Conservation (phyloP, 768 basidiomycete species). For the Serendipita indica region DNA sequence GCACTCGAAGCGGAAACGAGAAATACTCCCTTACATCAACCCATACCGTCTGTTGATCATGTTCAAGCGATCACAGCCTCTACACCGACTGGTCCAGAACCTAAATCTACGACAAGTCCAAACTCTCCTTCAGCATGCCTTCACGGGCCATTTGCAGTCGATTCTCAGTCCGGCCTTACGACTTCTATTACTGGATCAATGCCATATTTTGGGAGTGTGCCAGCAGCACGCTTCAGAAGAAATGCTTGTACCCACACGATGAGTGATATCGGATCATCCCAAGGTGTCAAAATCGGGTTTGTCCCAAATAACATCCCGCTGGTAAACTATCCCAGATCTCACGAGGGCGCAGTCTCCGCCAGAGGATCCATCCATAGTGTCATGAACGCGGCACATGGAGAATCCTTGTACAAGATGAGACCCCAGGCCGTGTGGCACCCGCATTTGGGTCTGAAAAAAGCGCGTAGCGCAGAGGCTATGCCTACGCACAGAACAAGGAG, state of each 20-base stretch:
- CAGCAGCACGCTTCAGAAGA: neutral
- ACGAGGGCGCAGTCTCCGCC: neutral
- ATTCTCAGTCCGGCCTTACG: no score
- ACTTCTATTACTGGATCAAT: no score
- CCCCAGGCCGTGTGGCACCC: neutral
- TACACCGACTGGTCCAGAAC: no score
- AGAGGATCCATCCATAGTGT: slow-evolving; percentile 1
- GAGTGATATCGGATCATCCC: neutral
- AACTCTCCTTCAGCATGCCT: no score
- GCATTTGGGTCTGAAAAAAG: neutral
- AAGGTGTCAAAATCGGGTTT: neutral
- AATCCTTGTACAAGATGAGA: neutral
- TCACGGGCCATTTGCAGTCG: no score
- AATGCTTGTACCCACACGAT: neutral
- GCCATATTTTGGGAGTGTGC: neutral
- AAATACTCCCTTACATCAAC: neutral
- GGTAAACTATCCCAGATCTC: neutral
- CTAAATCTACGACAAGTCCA: no score
- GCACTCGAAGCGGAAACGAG: neutral
- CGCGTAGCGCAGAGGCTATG: neutral
- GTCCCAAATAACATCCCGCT: neutral
- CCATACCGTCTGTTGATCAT: neutral
- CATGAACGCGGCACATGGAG: neutral
- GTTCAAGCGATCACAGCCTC: neutral
- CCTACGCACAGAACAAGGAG: no score